Base-by-base conservation (phyloP, 1,139 yeast species). In the Diutina neorugosa region DNA sequence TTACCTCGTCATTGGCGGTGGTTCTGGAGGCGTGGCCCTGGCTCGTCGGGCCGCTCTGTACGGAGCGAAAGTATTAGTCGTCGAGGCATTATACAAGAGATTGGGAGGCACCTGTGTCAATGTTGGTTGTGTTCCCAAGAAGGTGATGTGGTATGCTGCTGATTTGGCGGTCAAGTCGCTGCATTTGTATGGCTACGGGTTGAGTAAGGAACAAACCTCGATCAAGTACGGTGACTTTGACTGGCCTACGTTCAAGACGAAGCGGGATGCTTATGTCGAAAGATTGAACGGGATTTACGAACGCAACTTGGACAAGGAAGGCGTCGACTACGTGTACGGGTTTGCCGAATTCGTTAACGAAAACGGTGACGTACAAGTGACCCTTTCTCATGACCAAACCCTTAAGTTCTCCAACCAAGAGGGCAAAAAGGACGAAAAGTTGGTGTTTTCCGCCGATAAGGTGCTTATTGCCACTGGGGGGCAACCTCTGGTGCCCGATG, bases 21-120 rank as follows among this genome's bases (percentile, higher is more conserved):
- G 99, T n/a, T 89, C 97, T 44, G 99, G 98, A 53, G 99, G 99
- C 60, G 97, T 93, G 51, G 97, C 98, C 19, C 85, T 96, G 23
- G 96, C 97, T 20, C 83, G 99, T 67, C 82, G 98, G 62, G 98
- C 98, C 12, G 96, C 98, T 52, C 80, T 84, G 51, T 82, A 90
- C 62, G 98, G 98, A 27, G 96, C 94, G 37, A 88, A 89, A 61
- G 86, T 94, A 1, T 74, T 91, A 57, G 65, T 93, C 44, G 77
- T 93, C 55, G 98, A 93, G 68, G 81, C 88, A 44, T 80, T 82
- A 55, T 82, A 74, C 56, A 62, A 71, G 54, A 71, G 69, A 61
- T 77, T 94, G 69, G 98, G 98, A 54, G 99, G 99, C 47, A 94
- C 99, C 51, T 93, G 99, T 78, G 99, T 94, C 59, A 94, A 94